These are phyloP conservation scores for Didymella keratinophila DNA, from an alignment of 2,329 filamentous ascomycete genomes.

Conservation along the genomic window DNA sequence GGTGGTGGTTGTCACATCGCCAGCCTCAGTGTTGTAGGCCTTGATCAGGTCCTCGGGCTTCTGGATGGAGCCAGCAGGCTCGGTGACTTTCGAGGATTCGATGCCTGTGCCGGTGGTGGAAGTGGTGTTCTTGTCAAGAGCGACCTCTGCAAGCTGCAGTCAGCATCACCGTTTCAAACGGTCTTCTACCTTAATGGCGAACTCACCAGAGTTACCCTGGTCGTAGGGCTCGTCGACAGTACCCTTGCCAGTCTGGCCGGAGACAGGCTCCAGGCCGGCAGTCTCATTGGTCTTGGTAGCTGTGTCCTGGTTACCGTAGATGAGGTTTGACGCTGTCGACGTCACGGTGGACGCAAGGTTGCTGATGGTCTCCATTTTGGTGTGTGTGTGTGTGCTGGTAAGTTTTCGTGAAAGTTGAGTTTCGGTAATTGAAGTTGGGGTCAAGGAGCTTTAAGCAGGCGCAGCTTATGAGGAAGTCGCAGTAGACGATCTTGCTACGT, in stretches of 20 bases:
- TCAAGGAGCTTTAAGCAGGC: conserved; percentile 12
- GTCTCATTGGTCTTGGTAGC: conserved; percentile 50
- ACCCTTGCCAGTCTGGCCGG: conserved; percentile 73
- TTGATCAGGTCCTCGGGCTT: conserved; percentile 26
- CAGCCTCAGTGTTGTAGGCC: conserved; percentile 22
- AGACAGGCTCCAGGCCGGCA: conserved; percentile 70
- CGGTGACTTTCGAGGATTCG: neutral
- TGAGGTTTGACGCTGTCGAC: conserved; percentile 45
- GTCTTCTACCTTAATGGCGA: neutral
- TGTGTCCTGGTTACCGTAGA: conserved; percentile 48
- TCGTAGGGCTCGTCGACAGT: conserved; percentile 77
- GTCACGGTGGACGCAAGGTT: conserved; percentile 41
- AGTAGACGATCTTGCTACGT: conserved; percentile 9
- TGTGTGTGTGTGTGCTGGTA: neutral
- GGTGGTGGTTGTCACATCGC: conserved; percentile 30
- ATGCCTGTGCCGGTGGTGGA: conserved; percentile 14
- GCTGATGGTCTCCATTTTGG: conserved; percentile 50
- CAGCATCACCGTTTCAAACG: conserved; percentile 7
- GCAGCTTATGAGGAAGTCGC: conserved; percentile 23
- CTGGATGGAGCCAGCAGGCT: conserved; percentile 16
- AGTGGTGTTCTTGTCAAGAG: conserved; percentile 24
- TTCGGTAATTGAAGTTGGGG: conserved; percentile 2
- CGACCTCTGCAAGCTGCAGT: conserved; percentile 24
- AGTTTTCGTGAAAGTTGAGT: neutral
- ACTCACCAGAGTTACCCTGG: conserved; percentile 72